Base-by-base conservation (phyloP, 495 filamentous ascomycete species). In the Daldinia decipiens region DNA sequence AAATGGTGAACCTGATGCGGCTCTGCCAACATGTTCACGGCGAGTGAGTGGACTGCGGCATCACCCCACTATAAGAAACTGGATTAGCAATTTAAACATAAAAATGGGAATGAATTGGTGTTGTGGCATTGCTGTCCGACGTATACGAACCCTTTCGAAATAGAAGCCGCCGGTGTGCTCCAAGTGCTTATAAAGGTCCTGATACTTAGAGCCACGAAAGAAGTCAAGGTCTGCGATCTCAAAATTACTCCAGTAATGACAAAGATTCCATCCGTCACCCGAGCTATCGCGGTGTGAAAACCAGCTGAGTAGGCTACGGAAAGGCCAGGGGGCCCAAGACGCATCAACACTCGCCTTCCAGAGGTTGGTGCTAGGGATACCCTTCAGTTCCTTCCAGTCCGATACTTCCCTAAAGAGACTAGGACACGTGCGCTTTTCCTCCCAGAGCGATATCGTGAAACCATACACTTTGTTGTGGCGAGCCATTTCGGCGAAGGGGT, bases 211-310 rank as follows among this genome's bases (percentile, higher is more conserved):
- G 15, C 79, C 70, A 15, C 85, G 79, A 72, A 85, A 87, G 63
- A 87, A 86, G 54, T 84, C 83, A 13, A 87, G 74, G 62, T 82
- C 78, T 57, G 81, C 85, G 62, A 87, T 86, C 72, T 87, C 85
- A 32, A 87, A 87, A 60, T 87, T 87, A 69, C 82, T 85, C 85
- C 85, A 87, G 67, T 87, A 87, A 70, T 87, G 85, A 64, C 85
- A 87, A 17, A 82, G 70, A 60, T 82, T 87, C 80, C 86, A 87
- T 36, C 75, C 63, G 43, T 82, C 80, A 31, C 81, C 82, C 36
- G 70, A 4, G 0, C 64, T 40, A 45, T 81, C 77, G 58, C 77
- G 77, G 55, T 82, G 78, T 32, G 79, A 68, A 32, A 83, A 77
- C 74, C 73, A 76, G 58, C 75, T 74, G 56, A 82, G 68, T 62